Conservation (phyloP, 768 basidiomycete genomes). For the Hypholoma fasciculare region DNA sequence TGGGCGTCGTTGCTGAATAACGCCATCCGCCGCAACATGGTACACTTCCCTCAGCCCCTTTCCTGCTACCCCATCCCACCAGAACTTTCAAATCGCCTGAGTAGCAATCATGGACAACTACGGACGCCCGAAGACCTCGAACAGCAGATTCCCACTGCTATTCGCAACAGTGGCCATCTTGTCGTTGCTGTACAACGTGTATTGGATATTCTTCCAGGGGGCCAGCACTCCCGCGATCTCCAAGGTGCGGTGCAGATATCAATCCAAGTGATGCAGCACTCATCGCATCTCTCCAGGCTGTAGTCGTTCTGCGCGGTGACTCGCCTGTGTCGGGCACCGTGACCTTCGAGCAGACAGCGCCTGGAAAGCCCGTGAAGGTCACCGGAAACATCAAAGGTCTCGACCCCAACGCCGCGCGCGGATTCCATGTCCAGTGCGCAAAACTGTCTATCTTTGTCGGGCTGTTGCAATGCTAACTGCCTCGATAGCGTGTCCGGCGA, state of each 20-base stretch:
- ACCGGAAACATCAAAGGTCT: slow-evolving; percentile 64
- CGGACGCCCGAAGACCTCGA: slow-evolving; percentile 5
- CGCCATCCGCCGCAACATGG: neutral
- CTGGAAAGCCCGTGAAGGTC: slow-evolving; percentile 54
- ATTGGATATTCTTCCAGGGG: neutral
- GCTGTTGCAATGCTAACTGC: no score
- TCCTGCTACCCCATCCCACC: neutral
- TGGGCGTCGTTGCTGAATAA: neutral
- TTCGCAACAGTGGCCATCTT: neutral
- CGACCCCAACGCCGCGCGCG: slow-evolving; percentile 55
- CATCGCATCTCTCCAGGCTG: slow-evolving; percentile 21
- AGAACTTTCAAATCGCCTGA: neutral
- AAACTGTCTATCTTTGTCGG: neutral
- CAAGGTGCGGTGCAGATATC: neutral
- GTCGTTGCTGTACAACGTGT: slow-evolving; percentile 1
- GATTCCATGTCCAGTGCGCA: slow-evolving; percentile 82
- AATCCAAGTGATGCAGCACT: neutral
- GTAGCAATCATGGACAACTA: slow-evolving; percentile 1
- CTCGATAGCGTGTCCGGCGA: slow-evolving; percentile 51
- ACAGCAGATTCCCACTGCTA: neutral
- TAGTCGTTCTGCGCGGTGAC: slow-evolving; percentile 61
- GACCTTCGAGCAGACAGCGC: slow-evolving; percentile 57
- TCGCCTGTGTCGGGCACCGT: slow-evolving; percentile 64
- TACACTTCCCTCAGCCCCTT: neutral
- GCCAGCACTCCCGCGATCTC: neutral